Conservation (phyloP, 495 filamentous ascomycete genomes). For the Penicillium cataractarum region DNA sequence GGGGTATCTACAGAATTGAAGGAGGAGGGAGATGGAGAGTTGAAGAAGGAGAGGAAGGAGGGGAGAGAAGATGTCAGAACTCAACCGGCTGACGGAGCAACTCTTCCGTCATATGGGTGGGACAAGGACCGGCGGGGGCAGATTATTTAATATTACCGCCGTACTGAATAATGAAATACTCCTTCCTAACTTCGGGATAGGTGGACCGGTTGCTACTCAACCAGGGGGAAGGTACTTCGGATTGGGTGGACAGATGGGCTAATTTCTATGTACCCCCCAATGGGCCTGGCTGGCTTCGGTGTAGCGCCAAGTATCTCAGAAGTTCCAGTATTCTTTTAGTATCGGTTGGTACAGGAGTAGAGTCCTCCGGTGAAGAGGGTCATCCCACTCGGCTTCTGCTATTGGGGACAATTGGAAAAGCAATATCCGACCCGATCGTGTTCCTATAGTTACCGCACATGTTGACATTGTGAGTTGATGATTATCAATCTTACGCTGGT, state of each 20-base stretch:
- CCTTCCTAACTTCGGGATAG: not conserved
- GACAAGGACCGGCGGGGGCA: constrained; percentile 4
- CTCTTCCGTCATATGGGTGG: constrained; percentile 46
- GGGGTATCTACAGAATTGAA: constrained; percentile 26
- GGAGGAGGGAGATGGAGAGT: constrained; percentile 18
- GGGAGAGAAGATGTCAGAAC: constrained; percentile 25
- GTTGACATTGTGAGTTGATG: not conserved
- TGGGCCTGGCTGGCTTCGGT: constrained; percentile 22
- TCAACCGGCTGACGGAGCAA: constrained; percentile 48
- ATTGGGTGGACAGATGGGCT: not conserved
- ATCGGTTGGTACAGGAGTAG: constrained; percentile 40
- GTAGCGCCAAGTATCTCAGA: constrained; percentile 9
- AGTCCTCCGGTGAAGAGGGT: constrained; percentile 43
- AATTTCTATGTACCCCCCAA: not conserved
- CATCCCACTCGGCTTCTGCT: constrained; percentile 35
- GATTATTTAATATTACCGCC: constrained; percentile 3
- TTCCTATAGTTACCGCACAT: constrained; percentile 3
- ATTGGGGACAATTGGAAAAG: constrained; percentile 9
- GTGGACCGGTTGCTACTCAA: not conserved
- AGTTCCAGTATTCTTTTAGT: not conserved
- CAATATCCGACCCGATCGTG: constrained; percentile 27
- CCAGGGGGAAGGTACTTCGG: not conserved
- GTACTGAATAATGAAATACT: not conserved
- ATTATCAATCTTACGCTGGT: not conserved
- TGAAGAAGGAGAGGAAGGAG: constrained; percentile 19